Base-by-base conservation (phyloP, 352 stramenopile species). In the Phytophthora tentaculata region DNA sequence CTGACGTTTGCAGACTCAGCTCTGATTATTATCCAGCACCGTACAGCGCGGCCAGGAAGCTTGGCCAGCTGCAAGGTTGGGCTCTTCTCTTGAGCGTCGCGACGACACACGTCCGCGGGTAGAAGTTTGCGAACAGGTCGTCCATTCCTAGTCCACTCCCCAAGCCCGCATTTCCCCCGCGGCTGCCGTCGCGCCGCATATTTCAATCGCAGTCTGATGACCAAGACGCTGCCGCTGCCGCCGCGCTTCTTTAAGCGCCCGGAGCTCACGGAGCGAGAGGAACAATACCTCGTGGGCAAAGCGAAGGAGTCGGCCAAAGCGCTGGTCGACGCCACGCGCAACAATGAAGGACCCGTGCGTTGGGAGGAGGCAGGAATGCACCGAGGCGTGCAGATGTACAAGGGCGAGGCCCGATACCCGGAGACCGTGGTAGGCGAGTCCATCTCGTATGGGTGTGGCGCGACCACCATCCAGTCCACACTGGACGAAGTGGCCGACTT, bases 331-430 rank as follows among this genome's bases (percentile, higher is more conserved):
- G 76, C 72, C 32, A 80, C 80, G 26, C 83, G 81, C 29, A 88
- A 77, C 57, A 78, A 77, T 52, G 70, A 87, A 72, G 81, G 84
- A 10, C 80, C 81, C 6, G 70, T 92, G 47, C 71, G 71, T 19
- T 92, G 84, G 81, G 76, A 78, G 52, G 77, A 86, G 28, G 79
- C 77, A 20, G 84, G 81, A 2, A 72, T 76, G 43, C 67, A 87
- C 65, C 76, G 77, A 26, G 77, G 77, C 41, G 80, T 92, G 29
- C 81, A 92, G 56, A 84, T 92, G 76, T 92, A 89, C 69, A 85
- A 84, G 56, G 83, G 84, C 43, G 77, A 84, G 54, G 75, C 75
- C 5, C 79, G 81, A 16, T 78, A 87, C 55, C 80, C 73, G 1
- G 71, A 71, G 48, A 64, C 56, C 44, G 73, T 80, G 20, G 59